Percentiles rank a stretch among this genome's conserved stretches.
Conservation (phyloP, 164 flowering plant genomes). For the Nelumbo lutea region DNA sequence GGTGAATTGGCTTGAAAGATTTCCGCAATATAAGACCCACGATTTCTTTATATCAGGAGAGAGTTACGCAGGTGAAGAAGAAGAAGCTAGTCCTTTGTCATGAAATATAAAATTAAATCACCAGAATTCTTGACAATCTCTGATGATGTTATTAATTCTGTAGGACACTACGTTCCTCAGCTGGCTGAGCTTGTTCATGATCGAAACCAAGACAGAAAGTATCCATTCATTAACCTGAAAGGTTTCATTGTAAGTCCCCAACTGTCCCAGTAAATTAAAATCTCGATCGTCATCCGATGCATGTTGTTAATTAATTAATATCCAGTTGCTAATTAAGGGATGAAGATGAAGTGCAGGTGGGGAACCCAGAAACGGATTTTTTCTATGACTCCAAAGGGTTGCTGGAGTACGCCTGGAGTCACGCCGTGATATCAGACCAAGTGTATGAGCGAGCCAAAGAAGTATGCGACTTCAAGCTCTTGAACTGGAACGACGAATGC, state of each 20-base stretch:
- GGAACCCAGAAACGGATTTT: slow-evolving; percentile 65
- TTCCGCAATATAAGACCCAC: slow-evolving; percentile 45
- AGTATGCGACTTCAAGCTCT: slow-evolving; percentile 45
- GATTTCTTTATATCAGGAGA: slow-evolving; percentile 74
- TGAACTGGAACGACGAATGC: slow-evolving; percentile 37
- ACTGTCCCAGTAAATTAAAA: too few species aligned
- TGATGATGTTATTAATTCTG: background rate
- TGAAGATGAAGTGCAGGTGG: slow-evolving; percentile 41
- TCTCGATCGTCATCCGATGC: too few species aligned
- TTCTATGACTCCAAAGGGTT: slow-evolving; percentile 48
- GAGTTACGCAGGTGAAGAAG: slow-evolving; percentile 56
- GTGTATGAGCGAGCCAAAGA: slow-evolving; percentile 25
- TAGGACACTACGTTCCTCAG: slow-evolving; percentile 80
- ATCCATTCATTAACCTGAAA: slow-evolving; percentile 50
- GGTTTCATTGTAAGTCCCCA: slow-evolving; percentile 46
- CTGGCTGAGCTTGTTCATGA: slow-evolving; percentile 58
- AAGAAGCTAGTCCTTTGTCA: background rate
- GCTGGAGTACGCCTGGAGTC: slow-evolving; percentile 74
- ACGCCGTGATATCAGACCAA: slow-evolving; percentile 54
- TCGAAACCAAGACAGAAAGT: slow-evolving; percentile 32
- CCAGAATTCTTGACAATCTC: background rate
- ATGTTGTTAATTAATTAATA: too few species aligned
- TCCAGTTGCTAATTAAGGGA: too few species aligned
- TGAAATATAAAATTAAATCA: too few species aligned
- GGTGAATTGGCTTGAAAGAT: slow-evolving; percentile 57